Conservation (phyloP, 2,329 filamentous ascomycete genomes). For the Immersiporthe knoxdaviesiana region DNA sequence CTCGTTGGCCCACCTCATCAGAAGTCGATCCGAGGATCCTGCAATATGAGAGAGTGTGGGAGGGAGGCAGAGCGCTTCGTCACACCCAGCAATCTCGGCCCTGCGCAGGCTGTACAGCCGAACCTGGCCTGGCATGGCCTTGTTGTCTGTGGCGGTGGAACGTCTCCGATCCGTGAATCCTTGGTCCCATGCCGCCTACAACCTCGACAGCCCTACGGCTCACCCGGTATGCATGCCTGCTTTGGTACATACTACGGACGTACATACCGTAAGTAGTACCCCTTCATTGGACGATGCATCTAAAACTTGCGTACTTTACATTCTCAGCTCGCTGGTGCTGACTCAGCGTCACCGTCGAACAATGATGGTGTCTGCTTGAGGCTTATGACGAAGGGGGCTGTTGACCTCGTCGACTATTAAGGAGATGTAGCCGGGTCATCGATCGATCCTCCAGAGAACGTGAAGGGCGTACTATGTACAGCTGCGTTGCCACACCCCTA, state of each 20-base stretch:
- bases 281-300: neutral
- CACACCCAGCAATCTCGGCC: constrained; percentile 11
- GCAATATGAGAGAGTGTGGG: no score
- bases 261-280: no score
- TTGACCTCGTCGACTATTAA: neutral
- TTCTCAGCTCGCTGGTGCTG: neutral
- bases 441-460: neutral
- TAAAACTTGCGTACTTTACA: neutral
- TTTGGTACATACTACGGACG: neutral
- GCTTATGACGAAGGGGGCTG: neutral
- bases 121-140: neutral
- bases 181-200: neutral
- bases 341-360: neutral
- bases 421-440: neutral
- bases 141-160: neutral
- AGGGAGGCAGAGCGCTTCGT: neutral
- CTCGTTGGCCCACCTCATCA: neutral
- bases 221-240: neutral
- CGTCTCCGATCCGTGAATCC: neutral
- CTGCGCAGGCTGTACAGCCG: neutral
- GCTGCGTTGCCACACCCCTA: neutral
- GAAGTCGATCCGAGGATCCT: neutral
- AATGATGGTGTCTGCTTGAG: neutral
- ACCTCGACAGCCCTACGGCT: constrained; percentile 9
- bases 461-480: neutral